Base-by-base conservation (phyloP, 176 grass and related monocot genomes). In the Zoysia japonica region DNA sequence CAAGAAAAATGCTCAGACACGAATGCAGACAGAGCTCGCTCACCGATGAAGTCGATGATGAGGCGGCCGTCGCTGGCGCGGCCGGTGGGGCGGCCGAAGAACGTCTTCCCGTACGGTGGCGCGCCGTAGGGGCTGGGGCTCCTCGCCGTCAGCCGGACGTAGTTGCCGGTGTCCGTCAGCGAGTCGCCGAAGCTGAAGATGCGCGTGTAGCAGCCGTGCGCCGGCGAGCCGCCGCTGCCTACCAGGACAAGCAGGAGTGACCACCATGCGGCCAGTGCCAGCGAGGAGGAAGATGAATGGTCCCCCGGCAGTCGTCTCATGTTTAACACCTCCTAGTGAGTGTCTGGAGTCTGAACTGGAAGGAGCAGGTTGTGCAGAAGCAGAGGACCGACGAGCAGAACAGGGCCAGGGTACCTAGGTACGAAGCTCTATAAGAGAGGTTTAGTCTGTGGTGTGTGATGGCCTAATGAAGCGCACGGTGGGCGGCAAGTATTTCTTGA, bases 161-260 rank as follows among this genome's bases (percentile, higher is more conserved):
- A 91, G 86, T 97, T 97, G 37, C 93, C 93, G 7, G 93, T 97
- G 86, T 97, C 91, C 2, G 90, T 85, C 65, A 93, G 82, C 65
- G 91, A 97, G 84, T 97, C 91, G 37, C 93, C 93, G 84, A 97
- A 97, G 78, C 91, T 89, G 82, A 91, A 97, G 85, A 97, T 89
- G 71, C 66, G 81, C 66, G 88, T 80, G 91, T 87, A 97, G 66
- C 93, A 91, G 14, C 74, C 78, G 20, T 38, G 50, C 60, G 63
- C 76, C 40, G 51, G 37, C 4, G 36, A 35, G 67, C 5, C 5
- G 57, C 47, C 28, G 57, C 47, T 38, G 65, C 49, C 5, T 44
- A 19, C 65, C 7, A 65, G 37, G 42, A 48, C 76, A 3, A 44
- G 43, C 64, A 68, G 51, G 19, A 89, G 82, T 40, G 67, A 69